Percentiles rank a stretch among this genome's conserved stretches.
These are phyloP conservation scores for Cladosporium halotolerans DNA, from an alignment of 2,329 filamentous ascomycete species.

Conservation along the genomic window DNA sequence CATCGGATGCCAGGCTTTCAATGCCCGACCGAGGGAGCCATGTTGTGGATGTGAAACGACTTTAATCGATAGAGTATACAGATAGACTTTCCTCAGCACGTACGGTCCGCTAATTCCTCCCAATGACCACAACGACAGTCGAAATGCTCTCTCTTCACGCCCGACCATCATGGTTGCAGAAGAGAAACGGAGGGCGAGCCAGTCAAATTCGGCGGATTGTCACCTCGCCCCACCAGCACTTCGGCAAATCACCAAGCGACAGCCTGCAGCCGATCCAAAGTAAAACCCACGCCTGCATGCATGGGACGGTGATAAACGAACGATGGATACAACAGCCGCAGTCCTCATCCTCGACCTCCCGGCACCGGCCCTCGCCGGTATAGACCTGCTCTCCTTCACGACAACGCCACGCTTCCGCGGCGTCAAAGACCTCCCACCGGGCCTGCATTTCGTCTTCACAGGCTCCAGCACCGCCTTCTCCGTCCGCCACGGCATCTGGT, in stretches of 20 bases:
- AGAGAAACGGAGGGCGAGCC: too few relatives aligned
- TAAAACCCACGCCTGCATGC: neutral
- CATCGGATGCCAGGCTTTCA: too few relatives aligned
- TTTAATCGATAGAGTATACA: too few relatives aligned
- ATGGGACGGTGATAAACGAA: neutral
- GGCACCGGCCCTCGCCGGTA: conserved; percentile 45
- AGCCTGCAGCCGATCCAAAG: neutral
- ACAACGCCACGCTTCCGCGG: conserved; percentile 56
- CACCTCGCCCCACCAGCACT: neutral
- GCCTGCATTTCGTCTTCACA: conserved; percentile 57
- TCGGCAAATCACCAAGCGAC: neutral
- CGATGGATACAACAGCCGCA: conserved; percentile 17
- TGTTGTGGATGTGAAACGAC: too few relatives aligned
- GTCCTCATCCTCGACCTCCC: conserved; percentile 41
- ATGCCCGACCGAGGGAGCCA: too few relatives aligned
- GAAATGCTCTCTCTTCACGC: too few relatives aligned
- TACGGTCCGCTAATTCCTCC: too few relatives aligned
- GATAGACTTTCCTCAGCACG: too few relatives aligned
- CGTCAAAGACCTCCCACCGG: conserved; percentile 52
- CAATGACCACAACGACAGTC: too few relatives aligned
- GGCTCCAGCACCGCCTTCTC: conserved; percentile 53
- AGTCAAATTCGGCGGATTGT: conserved; percentile 6
- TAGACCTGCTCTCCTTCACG: conserved; percentile 56
- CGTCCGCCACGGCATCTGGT: conserved; percentile 57
- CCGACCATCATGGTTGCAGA: too few relatives aligned